phyloP scores from a whole-genome alignment of 1,139 yeast species.

The Casaregolazyma suthepensis region DNA sequence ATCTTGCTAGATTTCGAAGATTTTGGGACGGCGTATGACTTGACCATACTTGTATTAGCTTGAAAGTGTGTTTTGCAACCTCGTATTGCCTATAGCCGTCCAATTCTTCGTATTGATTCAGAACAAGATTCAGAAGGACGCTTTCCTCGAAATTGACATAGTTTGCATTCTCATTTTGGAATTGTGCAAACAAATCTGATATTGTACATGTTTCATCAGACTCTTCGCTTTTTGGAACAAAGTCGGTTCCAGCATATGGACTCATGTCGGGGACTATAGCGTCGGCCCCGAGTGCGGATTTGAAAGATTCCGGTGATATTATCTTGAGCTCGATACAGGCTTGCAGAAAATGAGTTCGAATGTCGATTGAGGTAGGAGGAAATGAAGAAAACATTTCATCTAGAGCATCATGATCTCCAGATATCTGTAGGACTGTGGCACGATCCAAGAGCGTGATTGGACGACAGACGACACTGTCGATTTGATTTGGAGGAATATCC shows the following conservation, averaged over 20 bases:
- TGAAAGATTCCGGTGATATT: conserved; percentile 39
- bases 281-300: conserved; percentile 43
- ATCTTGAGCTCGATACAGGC: conserved; percentile 44
- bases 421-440: conserved; percentile 23
- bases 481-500: conserved; percentile 13
- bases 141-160: conserved; percentile 24
- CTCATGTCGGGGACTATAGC: conserved; percentile 15
- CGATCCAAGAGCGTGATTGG: conserved; percentile 25
- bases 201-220: conserved; percentile 14
- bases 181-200: conserved; percentile 16
- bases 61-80: conserved; percentile 20
- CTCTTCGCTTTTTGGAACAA: conserved; percentile 9
- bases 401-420: conserved; percentile 31
- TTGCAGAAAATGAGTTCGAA: conserved; percentile 52
- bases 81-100: conserved; percentile 26
- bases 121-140: conserved; percentile 19
- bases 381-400: conserved; percentile 43
- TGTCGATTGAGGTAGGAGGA: conserved; percentile 43
- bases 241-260: conserved; percentile 8
- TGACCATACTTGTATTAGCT: conserved; percentile 23
- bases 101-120: conserved; percentile 21
- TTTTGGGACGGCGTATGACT: conserved; percentile 18
- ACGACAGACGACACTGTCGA: conserved; percentile 23
- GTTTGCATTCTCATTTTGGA: conserved; percentile 24
- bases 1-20: conserved; percentile 37